These are phyloP conservation scores for Aspergillus oerlinghausenensis DNA, from an alignment of 2,329 filamentous ascomycete genomes.

Conservation along the genomic window DNA sequence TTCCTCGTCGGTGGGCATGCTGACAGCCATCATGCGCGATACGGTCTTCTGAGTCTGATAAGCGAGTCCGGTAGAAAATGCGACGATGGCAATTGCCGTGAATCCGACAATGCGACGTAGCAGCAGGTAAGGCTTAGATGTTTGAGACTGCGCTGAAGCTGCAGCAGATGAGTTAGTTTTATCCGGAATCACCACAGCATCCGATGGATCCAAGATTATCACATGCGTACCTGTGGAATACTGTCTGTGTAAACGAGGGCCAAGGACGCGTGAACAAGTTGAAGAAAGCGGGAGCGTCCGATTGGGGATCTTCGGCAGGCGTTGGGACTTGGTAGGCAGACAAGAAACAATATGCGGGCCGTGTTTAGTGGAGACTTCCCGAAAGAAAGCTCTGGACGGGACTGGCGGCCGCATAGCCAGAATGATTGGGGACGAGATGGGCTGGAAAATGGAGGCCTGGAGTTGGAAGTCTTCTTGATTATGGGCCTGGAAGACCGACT, in stretches of 20 bases:
- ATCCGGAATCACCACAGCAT: not conserved
- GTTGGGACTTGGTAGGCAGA: conserved; percentile 9
- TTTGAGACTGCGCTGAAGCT: not conserved
- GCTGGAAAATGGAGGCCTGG: not conserved
- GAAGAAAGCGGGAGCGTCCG: not conserved
- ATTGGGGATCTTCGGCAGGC: conserved; percentile 3
- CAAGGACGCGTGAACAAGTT: conserved; percentile 4
- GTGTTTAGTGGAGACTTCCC: conserved; percentile 15
- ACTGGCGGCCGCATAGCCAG: conserved; percentile 11
- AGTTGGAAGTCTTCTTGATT: not conserved
- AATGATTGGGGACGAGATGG: not conserved
- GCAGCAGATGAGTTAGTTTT: not conserved
- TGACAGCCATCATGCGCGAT: conserved; percentile 31
- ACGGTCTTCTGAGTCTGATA: conserved; percentile 24
- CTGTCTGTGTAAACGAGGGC: not conserved
- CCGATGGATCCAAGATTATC: not conserved
- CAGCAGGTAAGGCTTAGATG: conserved; percentile 23
- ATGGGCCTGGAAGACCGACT: not conserved
- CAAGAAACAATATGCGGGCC: conserved; percentile 9
- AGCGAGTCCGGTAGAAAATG: conserved; percentile 28
- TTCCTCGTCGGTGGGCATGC: conserved; percentile 63
- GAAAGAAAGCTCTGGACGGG: conserved; percentile 10
- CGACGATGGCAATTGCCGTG: conserved; percentile 30
- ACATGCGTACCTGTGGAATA: conserved; percentile 8
- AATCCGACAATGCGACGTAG: conserved; percentile 35